phyloP scores from a whole-genome alignment of 2,329 filamentous ascomycete genomes.

The Parastagonospora avenae region DNA sequence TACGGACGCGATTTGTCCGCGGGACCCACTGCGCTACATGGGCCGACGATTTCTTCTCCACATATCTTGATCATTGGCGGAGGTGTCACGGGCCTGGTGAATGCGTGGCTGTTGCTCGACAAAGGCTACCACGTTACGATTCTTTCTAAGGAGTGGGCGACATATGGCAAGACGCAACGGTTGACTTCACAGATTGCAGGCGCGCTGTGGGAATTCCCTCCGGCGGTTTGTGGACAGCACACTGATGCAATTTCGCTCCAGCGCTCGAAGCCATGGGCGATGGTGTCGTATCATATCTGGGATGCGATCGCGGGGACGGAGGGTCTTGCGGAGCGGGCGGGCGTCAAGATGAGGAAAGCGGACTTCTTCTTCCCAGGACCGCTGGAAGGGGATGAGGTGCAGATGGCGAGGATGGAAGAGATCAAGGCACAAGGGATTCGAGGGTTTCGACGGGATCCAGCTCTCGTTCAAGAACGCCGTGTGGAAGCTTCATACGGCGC shows the following conservation, averaged over 20 bases:
- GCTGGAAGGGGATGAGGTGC: constrained; percentile 41
- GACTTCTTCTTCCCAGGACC: constrained; percentile 49
- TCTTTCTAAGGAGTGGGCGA: constrained; percentile 51
- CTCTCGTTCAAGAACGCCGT: constrained; percentile 40
- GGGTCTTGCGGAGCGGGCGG: constrained; percentile 33
- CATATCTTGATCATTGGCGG: constrained; percentile 32
- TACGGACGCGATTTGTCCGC: constrained; percentile 2
- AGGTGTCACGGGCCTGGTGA: constrained; percentile 39
- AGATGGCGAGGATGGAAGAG: constrained; percentile 49
- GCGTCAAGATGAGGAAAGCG: constrained; percentile 47
- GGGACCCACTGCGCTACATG: not conserved
- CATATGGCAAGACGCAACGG: constrained; percentile 40
- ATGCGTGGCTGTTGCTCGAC: constrained; percentile 53
- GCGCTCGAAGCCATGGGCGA: constrained; percentile 50
- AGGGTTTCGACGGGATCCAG: constrained; percentile 44
- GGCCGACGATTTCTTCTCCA: constrained; percentile 1
- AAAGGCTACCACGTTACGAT: constrained; percentile 54
- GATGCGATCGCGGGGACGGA: constrained; percentile 47
- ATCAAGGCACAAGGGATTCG: constrained; percentile 48
- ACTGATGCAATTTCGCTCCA: constrained; percentile 49
- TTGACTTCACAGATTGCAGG: constrained; percentile 56
- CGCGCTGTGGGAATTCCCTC: constrained; percentile 55
- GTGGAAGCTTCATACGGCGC: constrained; percentile 44
- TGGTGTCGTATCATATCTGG: constrained; percentile 52
- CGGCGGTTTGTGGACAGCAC: constrained; percentile 53